A percentile compares a stretch with the other conserved stretches of the same genome.
Conservation (phyloP, 805 yeast genomes). For the Starmerella stigmatis region DNA sequence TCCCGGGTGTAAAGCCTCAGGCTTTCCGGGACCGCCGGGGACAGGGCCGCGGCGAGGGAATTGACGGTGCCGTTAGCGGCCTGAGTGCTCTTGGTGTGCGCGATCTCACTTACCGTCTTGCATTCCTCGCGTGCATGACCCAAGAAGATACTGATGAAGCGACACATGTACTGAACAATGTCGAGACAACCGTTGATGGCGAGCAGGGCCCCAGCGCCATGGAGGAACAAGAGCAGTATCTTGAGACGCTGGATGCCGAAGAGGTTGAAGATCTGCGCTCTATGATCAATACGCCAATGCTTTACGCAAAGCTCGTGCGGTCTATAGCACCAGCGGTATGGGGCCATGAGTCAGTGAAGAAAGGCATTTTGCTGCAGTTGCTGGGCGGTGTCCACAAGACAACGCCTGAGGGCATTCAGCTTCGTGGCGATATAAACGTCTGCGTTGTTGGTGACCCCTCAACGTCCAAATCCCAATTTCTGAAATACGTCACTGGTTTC, state of each 20-base stretch:
- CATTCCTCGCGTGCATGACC: constrained; percentile 87
- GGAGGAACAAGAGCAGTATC: constrained; percentile 68
- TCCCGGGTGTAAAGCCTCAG: constrained; percentile 89
- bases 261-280: constrained; percentile 76
- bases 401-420: constrained; percentile 85
- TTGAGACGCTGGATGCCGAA: constrained; percentile 64
- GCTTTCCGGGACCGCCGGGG: constrained; percentile 58
- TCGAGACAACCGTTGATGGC: constrained; percentile 28
- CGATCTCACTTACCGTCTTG: constrained; percentile 82
- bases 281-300: constrained; percentile 82
- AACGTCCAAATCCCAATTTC: constrained; percentile 89
- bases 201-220: constrained; percentile 39
- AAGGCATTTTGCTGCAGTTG: constrained; percentile 78
- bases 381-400: constrained; percentile 92
- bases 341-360: constrained; percentile 90
- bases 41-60: constrained; percentile 51
- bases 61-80: constrained; percentile 81
- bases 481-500: constrained; percentile 83
- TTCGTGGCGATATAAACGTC: constrained; percentile 93
- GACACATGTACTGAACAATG: constrained; percentile 11
- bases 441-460: constrained; percentile 98
- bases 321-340: constrained; percentile 93
- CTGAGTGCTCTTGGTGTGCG: constrained; percentile 84
- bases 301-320: constrained; percentile 71
- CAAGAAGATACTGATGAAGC: constrained; percentile 40